Evolutionary conservation across 2,329 filamentous ascomycete genomes (phyloP).

Genomic region (Microsporum canis): DNA sequence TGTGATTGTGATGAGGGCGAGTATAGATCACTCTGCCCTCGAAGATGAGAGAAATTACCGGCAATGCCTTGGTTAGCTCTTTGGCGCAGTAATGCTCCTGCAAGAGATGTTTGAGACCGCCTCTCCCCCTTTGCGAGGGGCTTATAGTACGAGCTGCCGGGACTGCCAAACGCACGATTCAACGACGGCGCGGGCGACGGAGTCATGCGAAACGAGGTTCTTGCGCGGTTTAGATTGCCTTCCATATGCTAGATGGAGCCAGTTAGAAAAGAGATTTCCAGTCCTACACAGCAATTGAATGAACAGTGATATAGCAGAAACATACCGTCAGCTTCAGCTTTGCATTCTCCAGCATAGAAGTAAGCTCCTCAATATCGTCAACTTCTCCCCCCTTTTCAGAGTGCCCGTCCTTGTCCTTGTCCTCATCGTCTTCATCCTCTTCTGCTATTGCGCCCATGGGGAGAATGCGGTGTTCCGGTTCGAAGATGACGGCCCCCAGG

Average conservation of each 20-base stretch:
- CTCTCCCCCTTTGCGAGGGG: constrained; percentile 33
- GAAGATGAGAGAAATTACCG: constrained; percentile 39
- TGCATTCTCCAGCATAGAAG: constrained; percentile 75
- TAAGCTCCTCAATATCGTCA: constrained; percentile 56
- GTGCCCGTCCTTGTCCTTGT: constrained; percentile 13
- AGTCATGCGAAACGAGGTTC: constrained; percentile 51
- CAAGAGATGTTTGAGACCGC: constrained; percentile 15
- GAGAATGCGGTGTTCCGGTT: constrained; percentile 12
- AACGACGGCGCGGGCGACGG: constrained; percentile 38
- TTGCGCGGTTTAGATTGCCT: constrained; percentile 70
- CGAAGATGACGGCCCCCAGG: constrained; percentile 5
- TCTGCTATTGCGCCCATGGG: constrained; percentile 30
- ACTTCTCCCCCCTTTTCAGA: background rate
- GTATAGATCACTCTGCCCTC: constrained; percentile 52
- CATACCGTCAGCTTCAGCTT: constrained; percentile 78
- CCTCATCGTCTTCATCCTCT: constrained; percentile 16
- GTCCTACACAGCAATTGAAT: background rate
- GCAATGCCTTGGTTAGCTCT: constrained; percentile 24
- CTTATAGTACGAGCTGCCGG: constrained; percentile 30
- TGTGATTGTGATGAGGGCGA: constrained; percentile 34
- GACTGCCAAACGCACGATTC: constrained; percentile 25
- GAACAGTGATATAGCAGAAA: constrained; percentile 8
- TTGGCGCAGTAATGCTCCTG: constrained; percentile 28
- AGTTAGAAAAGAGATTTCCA: background rate
- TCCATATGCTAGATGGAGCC: constrained; percentile 66